A percentile compares a stretch with the other conserved stretches of the same genome.
Evolutionary conservation across 306 rosid species (phyloP).

Genomic region (Boehmeria nivea): DNA sequence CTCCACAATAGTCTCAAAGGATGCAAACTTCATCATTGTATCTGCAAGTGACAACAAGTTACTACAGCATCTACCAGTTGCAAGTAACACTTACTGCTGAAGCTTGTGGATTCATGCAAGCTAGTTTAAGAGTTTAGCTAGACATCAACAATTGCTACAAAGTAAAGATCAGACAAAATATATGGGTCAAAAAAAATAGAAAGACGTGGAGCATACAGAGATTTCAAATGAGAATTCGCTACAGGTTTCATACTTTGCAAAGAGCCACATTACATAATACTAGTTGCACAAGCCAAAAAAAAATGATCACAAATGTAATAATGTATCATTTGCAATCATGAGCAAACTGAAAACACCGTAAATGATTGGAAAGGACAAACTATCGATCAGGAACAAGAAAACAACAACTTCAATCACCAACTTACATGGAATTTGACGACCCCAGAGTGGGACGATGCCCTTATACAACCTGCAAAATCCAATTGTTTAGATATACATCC

Average conservation of each 20-base stretch:
- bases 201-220: background rate
- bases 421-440: slow-evolving; percentile 99
- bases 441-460: slow-evolving; percentile 98
- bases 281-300: no score
- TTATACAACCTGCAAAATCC: slow-evolving; percentile 73
- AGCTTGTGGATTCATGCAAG: background rate
- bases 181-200: background rate
- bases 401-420: slow-evolving; percentile 1
- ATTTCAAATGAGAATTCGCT: no score
- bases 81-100: background rate
- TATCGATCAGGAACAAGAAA: background rate
- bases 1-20: slow-evolving; percentile 90
- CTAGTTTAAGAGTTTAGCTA: background rate
- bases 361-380: background rate
- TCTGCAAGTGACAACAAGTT: slow-evolving; percentile 39
- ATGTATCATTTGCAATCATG: no score
- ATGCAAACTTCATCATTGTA: slow-evolving; percentile 97
- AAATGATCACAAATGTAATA: background rate
- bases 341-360: background rate
- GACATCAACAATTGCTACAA: background rate
- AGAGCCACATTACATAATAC: no score
- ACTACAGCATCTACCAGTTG: background rate
- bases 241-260: no score
- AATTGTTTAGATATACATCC: slow-evolving; percentile 17
- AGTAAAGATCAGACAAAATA: background rate